Base-by-base conservation (phyloP, 2,329 filamentous ascomycete species). In the Epichloe baconii region DNA sequence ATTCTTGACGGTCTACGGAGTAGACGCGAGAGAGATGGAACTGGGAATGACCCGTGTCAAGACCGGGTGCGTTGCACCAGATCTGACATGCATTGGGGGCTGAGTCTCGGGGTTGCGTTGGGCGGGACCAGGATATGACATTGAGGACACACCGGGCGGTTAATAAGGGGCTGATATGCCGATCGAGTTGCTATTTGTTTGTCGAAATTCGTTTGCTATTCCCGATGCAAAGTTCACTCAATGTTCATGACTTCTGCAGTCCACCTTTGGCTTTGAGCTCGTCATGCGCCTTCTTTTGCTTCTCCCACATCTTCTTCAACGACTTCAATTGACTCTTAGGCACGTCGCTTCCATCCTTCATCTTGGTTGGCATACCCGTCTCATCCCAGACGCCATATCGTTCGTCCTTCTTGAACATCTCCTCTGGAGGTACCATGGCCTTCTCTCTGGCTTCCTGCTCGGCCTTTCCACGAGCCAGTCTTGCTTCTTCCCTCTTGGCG, bases 301-400 rank as follows among this genome's bases (percentile, higher is more conserved):
- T 82, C 59, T 94, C 86, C 87, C 87, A 95, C 51, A 88, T 83
- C 74, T 96, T 96, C 69, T 76, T 83, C 59, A 95, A 67, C 72
- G 88, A 90, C 76, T 96, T 96, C 48, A 71, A 62, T 62, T 82
- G 79, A 53, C 78, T 85, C 74, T 95, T 95, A 4, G 86, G 78
- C 38, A 96, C 75, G 58, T 94, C 88, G 54, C 80, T 82, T 0
- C 88, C 89, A 35, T 86, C 82, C 55, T 80, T 82, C 64, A 89
- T 80, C 68, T 82, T 86, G 0, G 78, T 85, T 2, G 91, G 90
- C 55, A 95, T 55, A 0, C 90, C 90, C 52, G 91, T 83, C 5
- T 77, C 82, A 62, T 95, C 88, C 87, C 88, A 95, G 17, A 78
- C 86, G 57, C 75, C 79, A 62, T 83, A 95, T 55, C 70, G 66